Evolutionary conservation across 257 asterid genomes (phyloP), one percentile per base, ranked within the genome.

Genomic region (Galeopsis tetrahit): DNA sequence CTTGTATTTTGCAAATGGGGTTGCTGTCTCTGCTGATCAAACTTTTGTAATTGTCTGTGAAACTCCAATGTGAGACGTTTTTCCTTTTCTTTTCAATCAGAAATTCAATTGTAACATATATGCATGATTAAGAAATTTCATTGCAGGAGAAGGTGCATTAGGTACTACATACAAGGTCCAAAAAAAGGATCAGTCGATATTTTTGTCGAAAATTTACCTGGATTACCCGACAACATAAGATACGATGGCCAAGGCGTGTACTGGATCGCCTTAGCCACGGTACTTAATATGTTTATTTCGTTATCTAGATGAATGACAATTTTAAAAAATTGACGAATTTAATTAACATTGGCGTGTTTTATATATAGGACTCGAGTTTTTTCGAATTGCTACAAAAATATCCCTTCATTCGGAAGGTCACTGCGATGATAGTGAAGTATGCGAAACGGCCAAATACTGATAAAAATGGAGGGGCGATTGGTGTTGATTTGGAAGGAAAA

Each of bases 191-290:
- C 81, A 0, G 77, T 87, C 5, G 97, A 88, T 6, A 60, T 69
- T 3, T 86, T 94, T 58, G 66, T 85, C n/a, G 90, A 87, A 43
- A 84, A 91, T 68, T 72, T 91, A 63, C 97, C 99, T 5, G 99
- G 99, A 49, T 11, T 77, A 69, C 96, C 99, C 0, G 98, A 94
- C 77, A 94, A 94, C 80, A 83, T 94, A 61, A 74, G 89, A 39
- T 94, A 89, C 36, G 98, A 89, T 66, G 98, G 96, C 51, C 88
- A 89, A 56, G 96, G 96, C 43, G 84, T 64, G 1, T 94, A 86
- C 21, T 94, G 96, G 97, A 85, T 94, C 56, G 97, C 90, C 11
- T 53, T 91, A 0, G 4, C 28, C 78, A 35, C 81, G 66, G 97
- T 90, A 78, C 39, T 43, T 2, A 14, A 32, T 7, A 57, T 21